Conservation (phyloP, 1,284 basidiomycete species). For the Papiliotrema terrestris region DNA sequence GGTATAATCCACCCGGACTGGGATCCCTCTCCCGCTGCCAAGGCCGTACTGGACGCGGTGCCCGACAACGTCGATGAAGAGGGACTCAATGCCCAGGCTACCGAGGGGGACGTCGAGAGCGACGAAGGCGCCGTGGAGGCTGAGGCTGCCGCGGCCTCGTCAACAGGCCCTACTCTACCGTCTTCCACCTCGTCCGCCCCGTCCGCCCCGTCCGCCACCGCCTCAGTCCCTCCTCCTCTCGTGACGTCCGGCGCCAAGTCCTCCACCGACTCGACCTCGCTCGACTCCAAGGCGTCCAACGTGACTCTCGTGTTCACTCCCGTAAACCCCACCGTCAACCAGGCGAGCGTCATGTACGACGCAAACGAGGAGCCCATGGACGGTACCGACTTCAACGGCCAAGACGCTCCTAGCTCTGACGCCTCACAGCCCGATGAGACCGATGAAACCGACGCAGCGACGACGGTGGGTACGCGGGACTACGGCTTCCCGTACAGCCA, state of each 20-base stretch:
- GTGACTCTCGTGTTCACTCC: conserved; percentile 33
- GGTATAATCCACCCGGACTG: conserved; percentile 59
- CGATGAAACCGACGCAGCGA: background rate
- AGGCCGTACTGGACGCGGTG: conserved; percentile 16
- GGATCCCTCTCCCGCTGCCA: conserved; percentile 26
- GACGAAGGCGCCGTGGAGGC: background rate
- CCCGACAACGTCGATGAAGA: conserved; percentile 19
- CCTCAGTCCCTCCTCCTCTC: conserved; percentile 45
- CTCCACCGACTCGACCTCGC: conserved; percentile 17
- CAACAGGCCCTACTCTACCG: conserved; percentile 35
- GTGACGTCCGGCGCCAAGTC: conserved; percentile 12
- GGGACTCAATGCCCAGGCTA: background rate
- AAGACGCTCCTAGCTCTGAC: too few species aligned
- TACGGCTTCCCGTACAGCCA: background rate
- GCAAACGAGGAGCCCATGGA: too few species aligned
- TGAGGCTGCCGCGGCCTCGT: conserved; percentile 7
- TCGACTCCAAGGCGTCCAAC: conserved; percentile 19
- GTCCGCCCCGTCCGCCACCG: conserved; percentile 9
- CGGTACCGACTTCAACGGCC: too few species aligned
- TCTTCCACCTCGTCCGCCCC: conserved; percentile 1
- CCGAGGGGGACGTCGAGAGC: conserved; percentile 1
- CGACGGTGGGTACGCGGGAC: background rate
- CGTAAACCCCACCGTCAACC: conserved; percentile 12
- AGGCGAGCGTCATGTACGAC: background rate
- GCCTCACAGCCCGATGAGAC: background rate